Evolutionary conservation across 2,329 filamentous ascomycete species (phyloP).

Genomic region (Epichloe coenophiala): DNA sequence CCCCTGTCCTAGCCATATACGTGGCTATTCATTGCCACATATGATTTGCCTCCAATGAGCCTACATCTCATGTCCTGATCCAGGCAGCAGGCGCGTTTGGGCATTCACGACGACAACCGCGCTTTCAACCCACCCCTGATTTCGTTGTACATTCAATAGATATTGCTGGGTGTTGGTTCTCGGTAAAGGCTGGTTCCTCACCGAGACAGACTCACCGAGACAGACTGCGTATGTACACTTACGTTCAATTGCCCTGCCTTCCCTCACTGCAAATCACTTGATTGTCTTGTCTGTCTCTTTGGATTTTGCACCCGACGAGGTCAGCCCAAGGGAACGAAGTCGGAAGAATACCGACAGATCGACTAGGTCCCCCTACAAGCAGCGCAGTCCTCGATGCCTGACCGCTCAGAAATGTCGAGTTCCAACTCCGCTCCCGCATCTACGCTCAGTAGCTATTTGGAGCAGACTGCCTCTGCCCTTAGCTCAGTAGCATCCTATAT

Average conservation of each 20-base stretch:
- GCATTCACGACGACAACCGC: background rate
- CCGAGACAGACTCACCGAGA: background rate
- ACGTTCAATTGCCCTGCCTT: background rate
- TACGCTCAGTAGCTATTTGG: conserved; percentile 34
- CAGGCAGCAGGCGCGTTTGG: background rate
- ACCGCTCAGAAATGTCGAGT: conserved; percentile 25
- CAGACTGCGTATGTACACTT: background rate
- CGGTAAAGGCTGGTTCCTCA: background rate
- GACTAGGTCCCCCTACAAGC: too few species aligned
- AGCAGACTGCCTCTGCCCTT: conserved; percentile 43
- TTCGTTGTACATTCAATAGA: background rate
- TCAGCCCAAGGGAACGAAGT: background rate
- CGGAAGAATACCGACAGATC: too few species aligned
- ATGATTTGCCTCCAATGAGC: conserved; percentile 1
- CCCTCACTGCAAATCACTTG: background rate
- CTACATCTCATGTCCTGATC: background rate
- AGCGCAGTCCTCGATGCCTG: conserved; percentile 11
- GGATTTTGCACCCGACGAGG: background rate
- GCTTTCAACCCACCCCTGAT: background rate
- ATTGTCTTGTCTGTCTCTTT: background rate
- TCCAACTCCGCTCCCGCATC: conserved; percentile 29
- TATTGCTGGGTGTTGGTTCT: background rate
- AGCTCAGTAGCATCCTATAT: conserved; percentile 57
- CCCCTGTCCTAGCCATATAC: background rate
- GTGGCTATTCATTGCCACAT: background rate